Base-by-base conservation (phyloP, 768 basidiomycete species). In the Psilocybe subaeruginosa region DNA sequence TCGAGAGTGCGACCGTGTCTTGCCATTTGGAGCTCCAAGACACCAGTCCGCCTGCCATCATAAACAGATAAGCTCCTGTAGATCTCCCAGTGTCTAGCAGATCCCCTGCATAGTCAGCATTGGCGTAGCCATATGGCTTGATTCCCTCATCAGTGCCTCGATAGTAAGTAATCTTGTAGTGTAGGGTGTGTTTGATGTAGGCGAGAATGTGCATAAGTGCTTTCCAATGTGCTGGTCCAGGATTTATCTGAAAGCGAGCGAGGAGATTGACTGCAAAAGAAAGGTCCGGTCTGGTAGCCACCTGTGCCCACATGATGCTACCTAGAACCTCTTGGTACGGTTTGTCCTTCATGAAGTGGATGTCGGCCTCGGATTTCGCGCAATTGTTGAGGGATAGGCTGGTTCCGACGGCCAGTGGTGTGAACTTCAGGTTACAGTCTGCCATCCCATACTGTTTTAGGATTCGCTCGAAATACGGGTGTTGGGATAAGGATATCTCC, bases 21-120 rank as follows among this genome's bases (percentile, higher is more conserved):
- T 82, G 81, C 8, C 52, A 58, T 45, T 70, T 69, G 0, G 71
- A 73, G 8, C 53, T 57, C 80, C 79, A 82, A 29, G 54, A 66
- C 8, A 79, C 68, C 1, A 69, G 54, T 0, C 73, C 75, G 3
- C 66, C 66, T 9, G 69, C 75, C 33, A 77, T 55, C 12, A 55
- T 69, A 50, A 77, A 64, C 2, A 75, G 31, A 61, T 71, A 76
- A 0, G 76, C 79, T 9, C 67, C 67, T 17, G 68, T 75, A 0
- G 76, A 79, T 29, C 62, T 64, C 1, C 73, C 61, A 6, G 68
- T 65, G 23, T 61, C 54, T 19, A 19, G 19, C 4, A 58, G 23
- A 17, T 71, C 63, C 29, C 57, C 50, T 2, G 68, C 69, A 52
- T 63, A 69, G 59, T 68, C 65, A 16, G 69, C 54, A 54, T 71